Base-by-base conservation (phyloP, 176 grass and related monocot genomes). In the Oryza officinalis region DNA sequence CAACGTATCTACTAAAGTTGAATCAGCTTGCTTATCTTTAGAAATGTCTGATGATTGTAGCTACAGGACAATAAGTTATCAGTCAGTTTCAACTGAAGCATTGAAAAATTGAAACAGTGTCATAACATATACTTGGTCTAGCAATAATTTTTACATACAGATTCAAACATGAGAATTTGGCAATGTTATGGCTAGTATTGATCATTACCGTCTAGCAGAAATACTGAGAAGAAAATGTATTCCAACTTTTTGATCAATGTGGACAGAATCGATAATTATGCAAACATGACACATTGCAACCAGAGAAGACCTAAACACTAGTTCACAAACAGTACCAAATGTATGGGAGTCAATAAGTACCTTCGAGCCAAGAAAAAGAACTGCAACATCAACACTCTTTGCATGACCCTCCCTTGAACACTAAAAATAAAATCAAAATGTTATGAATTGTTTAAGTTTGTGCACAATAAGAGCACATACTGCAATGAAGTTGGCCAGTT, bases 321-420 rank as follows among this genome's bases (percentile, higher is more conserved):
- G n/a, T 70, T 18, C 8, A 59, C 69, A 52, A 85, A 11, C 25
- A 57, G 4, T 67, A 86, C 26, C 33, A 43, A 70, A 74, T 78
- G 28, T 1, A 72, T 47, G 17, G 59, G 63, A 22, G 79, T 26
- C 32, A 75, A 83, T 47, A 38, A 61, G n/a, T 90, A 98, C 96
- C 93, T 94, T 90, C 71, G 85, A 92, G 52, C 93, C 93, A 85
- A 98, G 67, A 67, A 95, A 98, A 82, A 98, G 72, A 86, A 98
- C 33, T 10, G 89, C 96, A 77, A 95, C 80, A 88, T 94, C 96
- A 69, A 85, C 83, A 72, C 85, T 87, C 50, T 81, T 85, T 61
- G 78, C 60, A 71, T n/a, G 37, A 69, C 63, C 83, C 63, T 87
- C 79, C 52, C 20, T 76, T 81, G 91, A 92, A 82, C 96, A 98